phyloP scores from a whole-genome alignment of 768 basidiomycete genomes.

The Lentinula raphanica region DNA sequence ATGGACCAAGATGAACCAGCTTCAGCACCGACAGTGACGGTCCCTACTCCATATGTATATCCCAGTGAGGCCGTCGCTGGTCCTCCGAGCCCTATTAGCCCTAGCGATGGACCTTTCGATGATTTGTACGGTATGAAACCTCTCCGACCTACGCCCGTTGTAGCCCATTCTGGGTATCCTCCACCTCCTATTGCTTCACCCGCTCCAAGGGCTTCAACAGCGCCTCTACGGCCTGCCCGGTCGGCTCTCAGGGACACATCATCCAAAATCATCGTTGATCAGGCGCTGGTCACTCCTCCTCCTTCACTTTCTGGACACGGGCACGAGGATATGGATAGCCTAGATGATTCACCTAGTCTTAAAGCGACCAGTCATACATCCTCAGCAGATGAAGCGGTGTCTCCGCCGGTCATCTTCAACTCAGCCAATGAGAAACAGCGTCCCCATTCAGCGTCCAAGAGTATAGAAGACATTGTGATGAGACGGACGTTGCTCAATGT shows the following conservation, averaged over 20 bases:
- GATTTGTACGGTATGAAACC: neutral
- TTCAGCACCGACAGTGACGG: neutral
- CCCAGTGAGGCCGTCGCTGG: neutral
- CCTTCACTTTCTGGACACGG: constrained; percentile 34
- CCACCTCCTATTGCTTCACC: neutral
- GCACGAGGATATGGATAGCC: neutral
- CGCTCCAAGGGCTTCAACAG: neutral
- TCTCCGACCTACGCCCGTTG: neutral
- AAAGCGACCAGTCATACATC: neutral
- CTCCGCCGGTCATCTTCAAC: neutral
- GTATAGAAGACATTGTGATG: constrained; percentile 12
- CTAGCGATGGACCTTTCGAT: neutral
- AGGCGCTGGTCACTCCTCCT: constrained; percentile 34
- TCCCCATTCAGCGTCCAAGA: constrained; percentile 4
- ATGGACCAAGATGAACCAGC: neutral
- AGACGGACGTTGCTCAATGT: constrained; percentile 17
- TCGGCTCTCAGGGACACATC: constrained; percentile 14
- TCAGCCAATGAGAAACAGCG: neutral
- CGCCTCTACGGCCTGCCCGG: constrained; percentile 24
- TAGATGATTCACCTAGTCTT: constrained; percentile 1
- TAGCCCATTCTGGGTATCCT: neutral
- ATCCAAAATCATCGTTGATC: constrained; percentile 15
- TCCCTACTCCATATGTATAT: neutral
- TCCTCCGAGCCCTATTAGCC: constrained; percentile 1
- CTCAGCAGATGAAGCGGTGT: neutral